phyloP scores from a whole-genome alignment of 352 stramenopile genomes.

The Phytopythium litorale region DNA sequence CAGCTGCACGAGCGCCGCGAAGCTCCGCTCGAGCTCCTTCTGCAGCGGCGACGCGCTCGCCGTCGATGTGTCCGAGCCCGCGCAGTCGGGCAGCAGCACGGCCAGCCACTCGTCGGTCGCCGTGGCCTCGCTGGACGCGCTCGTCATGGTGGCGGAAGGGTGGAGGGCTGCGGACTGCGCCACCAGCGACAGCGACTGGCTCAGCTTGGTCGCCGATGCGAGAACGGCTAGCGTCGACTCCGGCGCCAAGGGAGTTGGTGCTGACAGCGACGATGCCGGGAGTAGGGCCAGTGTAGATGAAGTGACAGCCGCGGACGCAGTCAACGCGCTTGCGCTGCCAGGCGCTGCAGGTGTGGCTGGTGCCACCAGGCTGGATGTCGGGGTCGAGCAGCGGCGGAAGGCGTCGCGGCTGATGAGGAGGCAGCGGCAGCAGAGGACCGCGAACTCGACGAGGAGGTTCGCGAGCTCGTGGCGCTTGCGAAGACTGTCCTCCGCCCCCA shows the following conservation, averaged over 20 bases:
- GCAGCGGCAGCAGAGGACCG: slow-evolving; percentile 47
- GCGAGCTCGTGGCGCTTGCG: slow-evolving; percentile 44
- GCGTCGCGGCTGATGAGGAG: slow-evolving; percentile 58
- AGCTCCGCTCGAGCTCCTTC: slow-evolving; percentile 67
- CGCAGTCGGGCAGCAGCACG: neutral
- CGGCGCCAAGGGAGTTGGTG: neutral
- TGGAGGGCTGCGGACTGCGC: neutral
- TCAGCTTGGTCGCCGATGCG: neutral
- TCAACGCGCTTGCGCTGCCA: neutral
- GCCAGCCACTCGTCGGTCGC: neutral
- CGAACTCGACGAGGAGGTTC: slow-evolving; percentile 53
- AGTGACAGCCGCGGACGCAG: neutral
- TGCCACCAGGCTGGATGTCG: neutral
- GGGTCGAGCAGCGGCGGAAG: slow-evolving; percentile 27
- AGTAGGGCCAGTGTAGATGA: neutral
- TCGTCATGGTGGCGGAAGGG: neutral
- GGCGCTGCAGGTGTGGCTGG: neutral
- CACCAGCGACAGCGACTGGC: neutral
- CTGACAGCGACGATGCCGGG: neutral
- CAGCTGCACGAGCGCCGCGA: slow-evolving; percentile 42
- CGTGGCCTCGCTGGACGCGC: neutral
- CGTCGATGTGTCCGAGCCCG: slow-evolving; percentile 7
- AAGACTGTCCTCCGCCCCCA: slow-evolving; percentile 26
- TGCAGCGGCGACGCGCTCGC: slow-evolving; percentile 47
- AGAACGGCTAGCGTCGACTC: neutral